Base-by-base conservation (phyloP, 164 flowering plant genomes). In the Annona squamosa region DNA sequence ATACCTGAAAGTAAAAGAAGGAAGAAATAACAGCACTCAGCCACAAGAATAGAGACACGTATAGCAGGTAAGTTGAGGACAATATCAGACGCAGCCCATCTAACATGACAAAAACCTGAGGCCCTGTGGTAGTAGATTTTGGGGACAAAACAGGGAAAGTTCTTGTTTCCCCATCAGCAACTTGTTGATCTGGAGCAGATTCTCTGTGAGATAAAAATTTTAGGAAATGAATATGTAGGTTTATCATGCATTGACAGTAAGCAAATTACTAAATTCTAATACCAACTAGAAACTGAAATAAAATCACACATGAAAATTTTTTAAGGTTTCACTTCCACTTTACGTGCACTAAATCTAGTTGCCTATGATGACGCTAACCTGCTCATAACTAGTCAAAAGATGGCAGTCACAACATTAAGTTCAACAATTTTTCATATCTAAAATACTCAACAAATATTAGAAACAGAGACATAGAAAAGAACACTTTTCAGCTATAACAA, bases 1-100 rank as follows among this genome's bases (percentile, higher is more conserved):
- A 72, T 82, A 91, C 98, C 91, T 93, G 99, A 79, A 95, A 93
- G 80, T 95, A 95, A 78, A 95, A 95, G 87, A 92, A 91, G 69
- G 99, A 94, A 68, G 99, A 94, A 68, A 92, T 87, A 76, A 90
- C 91, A 64, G 99, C 99, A 87, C 96, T 84, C 65, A 94, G 85
- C 99, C 99, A 94, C 26, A 94, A 79, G 78, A 94, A 92, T 74
- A 87, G 79, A 67, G 97, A 87, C 72, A 94, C 90, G 67, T 76
- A 85, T 68, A 94, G 78, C 72, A 94, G 81, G 82, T 94, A 94
- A 56, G 85, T 83, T 70, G 99, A 92, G 64, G 93, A 83, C 61
- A 91, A 41, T 75, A 94, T 90, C 67, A 92, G 92, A 76, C 82
- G 76, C 57, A 94, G 67, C 71, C 99, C 99, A 76, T 94, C 98